Percentiles rank a stretch among this genome's conserved stretches.
phyloP scores from a whole-genome alignment of 495 filamentous ascomycete species.

The Trichocladium uniseriatum region DNA sequence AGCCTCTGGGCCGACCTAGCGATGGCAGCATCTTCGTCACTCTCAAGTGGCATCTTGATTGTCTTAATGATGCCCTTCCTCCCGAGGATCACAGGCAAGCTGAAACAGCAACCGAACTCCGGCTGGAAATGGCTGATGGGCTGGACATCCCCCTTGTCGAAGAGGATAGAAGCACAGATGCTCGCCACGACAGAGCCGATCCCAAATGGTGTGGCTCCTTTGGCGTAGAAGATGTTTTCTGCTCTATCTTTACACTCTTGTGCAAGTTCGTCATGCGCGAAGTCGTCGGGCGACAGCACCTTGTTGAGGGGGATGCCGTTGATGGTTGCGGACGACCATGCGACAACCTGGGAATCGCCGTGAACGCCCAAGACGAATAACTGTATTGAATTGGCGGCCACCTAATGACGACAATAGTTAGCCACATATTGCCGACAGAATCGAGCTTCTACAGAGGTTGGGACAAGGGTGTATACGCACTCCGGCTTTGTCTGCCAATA shows the following conservation, averaged over 20 bases:
- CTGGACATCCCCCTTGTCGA: constrained; percentile 22
- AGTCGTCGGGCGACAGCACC: constrained; percentile 11
- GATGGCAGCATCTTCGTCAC: no score
- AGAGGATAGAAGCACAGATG: constrained; percentile 32
- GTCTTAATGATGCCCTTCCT: constrained; percentile 23
- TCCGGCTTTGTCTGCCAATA: constrained; percentile 30
- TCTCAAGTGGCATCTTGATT: constrained; percentile 22
- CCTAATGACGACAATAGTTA: constrained; percentile 12
- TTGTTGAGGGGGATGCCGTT: constrained; percentile 25
- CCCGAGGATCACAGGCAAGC: constrained; percentile 30
- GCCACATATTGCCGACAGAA: not conserved
- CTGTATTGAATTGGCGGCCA: constrained; percentile 30
- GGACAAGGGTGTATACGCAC: constrained; percentile 9
- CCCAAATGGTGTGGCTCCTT: constrained; percentile 36
- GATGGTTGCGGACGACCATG: constrained; percentile 33
- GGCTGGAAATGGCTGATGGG: constrained; percentile 31
- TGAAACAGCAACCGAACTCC: constrained; percentile 29
- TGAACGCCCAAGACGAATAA: constrained; percentile 37
- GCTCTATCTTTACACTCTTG: constrained; percentile 24
- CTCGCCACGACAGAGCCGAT: constrained; percentile 28
- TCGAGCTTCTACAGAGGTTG: not conserved
- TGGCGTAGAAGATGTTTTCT: constrained; percentile 27
- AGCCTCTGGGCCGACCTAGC: no score
- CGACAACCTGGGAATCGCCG: constrained; percentile 34
- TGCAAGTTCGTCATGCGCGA: constrained; percentile 18